A percentile compares a stretch with the other conserved stretches of the same genome.
phyloP scores from a whole-genome alignment of 106 monocot species.

The Acorus calamus region DNA sequence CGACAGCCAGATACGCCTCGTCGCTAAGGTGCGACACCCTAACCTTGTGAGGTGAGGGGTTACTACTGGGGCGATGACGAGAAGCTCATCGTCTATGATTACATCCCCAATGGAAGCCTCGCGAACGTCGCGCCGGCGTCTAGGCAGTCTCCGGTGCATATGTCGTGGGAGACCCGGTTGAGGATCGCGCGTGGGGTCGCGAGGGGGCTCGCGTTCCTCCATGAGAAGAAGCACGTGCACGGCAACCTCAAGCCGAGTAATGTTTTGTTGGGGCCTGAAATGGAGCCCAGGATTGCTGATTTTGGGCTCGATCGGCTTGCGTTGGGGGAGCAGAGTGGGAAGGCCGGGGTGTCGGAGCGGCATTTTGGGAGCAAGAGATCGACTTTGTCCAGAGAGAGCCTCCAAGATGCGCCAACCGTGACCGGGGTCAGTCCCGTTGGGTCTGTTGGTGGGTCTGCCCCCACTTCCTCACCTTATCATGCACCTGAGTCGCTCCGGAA shows the following conservation, averaged over 20 bases:
- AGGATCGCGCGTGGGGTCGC: slow-evolving; percentile 78
- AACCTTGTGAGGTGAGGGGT: slow-evolving; percentile 65
- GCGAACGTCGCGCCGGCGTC: slow-evolving; percentile 44
- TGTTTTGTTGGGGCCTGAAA: slow-evolving; percentile 49
- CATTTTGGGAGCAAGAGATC: slow-evolving; percentile 93
- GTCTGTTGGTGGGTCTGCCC: slow-evolving; percentile 9
- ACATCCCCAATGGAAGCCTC: slow-evolving; percentile 86
- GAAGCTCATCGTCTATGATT: slow-evolving; percentile 88
- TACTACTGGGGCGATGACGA: slow-evolving; percentile 98
- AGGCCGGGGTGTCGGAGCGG: slow-evolving; percentile 39
- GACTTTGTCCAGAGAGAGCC: slow-evolving; percentile 58
- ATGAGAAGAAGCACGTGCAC: slow-evolving; percentile 90
- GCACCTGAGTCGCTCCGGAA: slow-evolving; percentile 82
- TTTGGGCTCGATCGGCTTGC: slow-evolving; percentile 70
- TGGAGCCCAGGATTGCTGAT: slow-evolving; percentile 71
- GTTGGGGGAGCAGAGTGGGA: slow-evolving; percentile 16
- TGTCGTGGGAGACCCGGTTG: slow-evolving; percentile 55
- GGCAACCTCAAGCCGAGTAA: slow-evolving; percentile 90
- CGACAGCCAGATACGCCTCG: slow-evolving; percentile 61
- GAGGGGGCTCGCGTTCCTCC: slow-evolving; percentile 65
- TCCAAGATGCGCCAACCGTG: slow-evolving; percentile 44
- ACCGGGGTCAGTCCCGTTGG: slow-evolving; percentile 36
- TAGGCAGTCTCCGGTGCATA: slow-evolving; percentile 35
- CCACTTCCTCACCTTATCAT: slow-evolving; percentile 40
- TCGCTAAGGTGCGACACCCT: slow-evolving; percentile 73